Conservation (phyloP, 2,329 filamentous ascomycete species). For the Trichoderma simmonsii region DNA sequence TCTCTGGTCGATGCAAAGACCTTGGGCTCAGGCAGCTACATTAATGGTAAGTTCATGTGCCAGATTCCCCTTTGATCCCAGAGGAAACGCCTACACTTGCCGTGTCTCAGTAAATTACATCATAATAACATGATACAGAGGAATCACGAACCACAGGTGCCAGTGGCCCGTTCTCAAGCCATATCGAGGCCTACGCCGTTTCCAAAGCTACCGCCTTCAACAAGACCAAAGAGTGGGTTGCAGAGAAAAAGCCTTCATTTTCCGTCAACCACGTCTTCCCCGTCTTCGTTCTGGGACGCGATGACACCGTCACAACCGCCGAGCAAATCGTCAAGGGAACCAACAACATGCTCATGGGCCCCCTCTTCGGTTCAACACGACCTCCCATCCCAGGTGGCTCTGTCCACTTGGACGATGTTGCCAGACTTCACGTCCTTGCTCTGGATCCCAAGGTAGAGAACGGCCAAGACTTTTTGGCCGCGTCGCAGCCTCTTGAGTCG, state of each 20-base stretch:
- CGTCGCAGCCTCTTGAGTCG: background rate
- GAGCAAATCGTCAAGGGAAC: constrained; percentile 27
- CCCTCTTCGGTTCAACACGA: constrained; percentile 31
- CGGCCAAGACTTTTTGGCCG: constrained; percentile 14
- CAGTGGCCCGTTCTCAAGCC: constrained; percentile 28
- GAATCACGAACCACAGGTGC: background rate
- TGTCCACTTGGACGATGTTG: constrained; percentile 21
- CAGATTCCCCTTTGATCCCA: background rate
- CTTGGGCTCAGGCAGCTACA: background rate
- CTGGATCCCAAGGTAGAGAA: background rate
- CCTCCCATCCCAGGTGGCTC: constrained; percentile 26
- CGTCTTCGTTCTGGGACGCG: constrained; percentile 35
- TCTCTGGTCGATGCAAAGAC: constrained; percentile 19
- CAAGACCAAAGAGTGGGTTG: constrained; percentile 34
- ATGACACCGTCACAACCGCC: constrained; percentile 28
- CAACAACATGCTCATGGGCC: constrained; percentile 35
- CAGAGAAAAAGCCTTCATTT: constrained; percentile 32
- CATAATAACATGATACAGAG: background rate
- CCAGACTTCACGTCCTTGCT: constrained; percentile 17
- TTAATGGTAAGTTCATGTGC: background rate
- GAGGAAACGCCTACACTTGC: background rate
- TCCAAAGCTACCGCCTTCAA: constrained; percentile 36
- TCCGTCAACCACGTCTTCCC: constrained; percentile 37
- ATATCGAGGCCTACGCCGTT: constrained; percentile 35
- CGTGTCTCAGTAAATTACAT: background rate